Evolutionary conservation across 352 stramenopile species (phyloP), one percentile per base, ranked within the genome.

Genomic region (Phytophthora tubulina): DNA sequence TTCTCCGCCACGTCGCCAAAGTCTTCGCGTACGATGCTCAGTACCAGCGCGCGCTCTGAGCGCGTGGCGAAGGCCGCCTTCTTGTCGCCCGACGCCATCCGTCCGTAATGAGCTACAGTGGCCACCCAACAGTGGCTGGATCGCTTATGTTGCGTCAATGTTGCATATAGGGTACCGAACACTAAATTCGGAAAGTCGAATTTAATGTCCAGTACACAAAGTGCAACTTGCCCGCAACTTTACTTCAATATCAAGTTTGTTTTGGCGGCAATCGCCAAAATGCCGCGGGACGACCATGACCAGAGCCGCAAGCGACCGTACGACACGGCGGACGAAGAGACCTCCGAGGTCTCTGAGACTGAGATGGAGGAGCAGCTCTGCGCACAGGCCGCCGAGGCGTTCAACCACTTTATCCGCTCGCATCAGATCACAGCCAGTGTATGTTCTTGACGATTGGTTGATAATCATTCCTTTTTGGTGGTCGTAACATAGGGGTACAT

Each of bases 321-420:
- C 48, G 60, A 73, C 6, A 31, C 30, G n/a, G 55, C 70, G 5
- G 45, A 65, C 14, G 30, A 11, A 14, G 50, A 63, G 14, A 30
- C 27, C 11, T 52, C 54, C 5, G 66, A 78, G 49, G 54, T 63
- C 17, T 75, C 69, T 0, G 72, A 85, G 64, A 51, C 68, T 3
- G 85, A 91, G 56, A 92, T 93, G 74, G 84, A 93, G 64, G 70
- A 90, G 74, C 87, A 95, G 59, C 84, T 93, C n/a, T 81, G 78
- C 38, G 85, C 78, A 36, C 87, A 95, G 61, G 78, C 87, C 3
- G 76, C 79, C 9, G 70, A 84, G 32, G 82, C 78, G 13, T 80
- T 91, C 70, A 95, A 95, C 67, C 82, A 91, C 51, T 92, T 93
- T 52, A 78, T 91, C 53, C 72, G 69, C 61, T 76, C 67, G 49